These are phyloP conservation scores for Pisolithus tinctorius DNA, from an alignment of 768 basidiomycete species.

Conservation along the genomic window DNA sequence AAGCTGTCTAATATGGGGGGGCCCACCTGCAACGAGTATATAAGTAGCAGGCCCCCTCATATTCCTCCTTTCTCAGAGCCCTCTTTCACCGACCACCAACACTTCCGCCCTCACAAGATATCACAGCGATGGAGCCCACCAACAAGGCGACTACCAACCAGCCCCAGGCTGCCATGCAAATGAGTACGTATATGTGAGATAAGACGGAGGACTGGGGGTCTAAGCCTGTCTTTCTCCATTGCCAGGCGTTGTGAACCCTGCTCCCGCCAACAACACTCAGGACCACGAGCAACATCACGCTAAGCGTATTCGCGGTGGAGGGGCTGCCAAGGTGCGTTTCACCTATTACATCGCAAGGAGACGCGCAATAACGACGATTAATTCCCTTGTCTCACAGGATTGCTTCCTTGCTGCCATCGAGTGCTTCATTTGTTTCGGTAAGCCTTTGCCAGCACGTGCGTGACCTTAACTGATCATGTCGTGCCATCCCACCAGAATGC, in stretches of 20 bases:
- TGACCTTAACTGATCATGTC: not conserved
- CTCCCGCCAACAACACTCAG: constrained; percentile 29
- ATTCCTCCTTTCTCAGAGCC: not conserved
- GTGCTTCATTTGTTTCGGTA: constrained; percentile 72
- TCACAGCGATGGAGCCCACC: constrained; percentile 22
- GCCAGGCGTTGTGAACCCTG: constrained; percentile 43
- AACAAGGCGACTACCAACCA: constrained; percentile 38
- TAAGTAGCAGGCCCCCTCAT: too few relatives aligned
- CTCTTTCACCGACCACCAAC: not conserved
- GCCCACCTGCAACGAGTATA: too few relatives aligned
- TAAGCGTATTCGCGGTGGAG: constrained; percentile 62
- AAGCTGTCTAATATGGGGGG: too few relatives aligned
- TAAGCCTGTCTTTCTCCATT: not conserved
- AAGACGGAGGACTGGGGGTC: not conserved
- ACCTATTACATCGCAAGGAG: not conserved
- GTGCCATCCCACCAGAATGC: constrained; percentile 41
- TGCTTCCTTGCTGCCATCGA: constrained; percentile 56
- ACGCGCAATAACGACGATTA: not conserved
- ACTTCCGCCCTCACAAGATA: constrained; percentile 19
- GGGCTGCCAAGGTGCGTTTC: constrained; percentile 51
- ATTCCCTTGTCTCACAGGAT: constrained; percentile 37
- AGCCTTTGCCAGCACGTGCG: constrained; percentile 16
- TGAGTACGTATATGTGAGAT: constrained; percentile 42
- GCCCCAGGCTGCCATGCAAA: constrained; percentile 53
- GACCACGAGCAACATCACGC: constrained; percentile 38